Percentiles rank a stretch among this genome's conserved stretches.
Conservation (phyloP, 305 asterid species). For the Fraxinus ornus region DNA sequence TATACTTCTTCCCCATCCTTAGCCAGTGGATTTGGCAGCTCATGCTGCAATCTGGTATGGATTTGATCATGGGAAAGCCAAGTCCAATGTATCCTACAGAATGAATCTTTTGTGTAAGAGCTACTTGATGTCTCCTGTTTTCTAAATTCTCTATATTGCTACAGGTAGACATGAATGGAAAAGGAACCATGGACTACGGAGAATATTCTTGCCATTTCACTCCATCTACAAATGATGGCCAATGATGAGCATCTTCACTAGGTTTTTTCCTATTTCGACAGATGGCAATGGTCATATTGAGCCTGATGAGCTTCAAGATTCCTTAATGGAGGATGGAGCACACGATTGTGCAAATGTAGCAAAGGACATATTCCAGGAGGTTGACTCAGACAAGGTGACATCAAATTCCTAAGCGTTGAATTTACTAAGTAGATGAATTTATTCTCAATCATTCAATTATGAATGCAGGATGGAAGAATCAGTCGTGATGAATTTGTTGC, state of each 20-base stretch:
- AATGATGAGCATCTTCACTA: constrained; percentile 81
- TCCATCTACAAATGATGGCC: constrained; percentile 80
- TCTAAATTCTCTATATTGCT: constrained; percentile 18
- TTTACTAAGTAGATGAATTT: constrained; percentile 1
- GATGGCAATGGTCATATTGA: constrained; percentile 76
- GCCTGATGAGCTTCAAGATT: constrained; percentile 73
- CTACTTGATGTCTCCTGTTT: background rate
- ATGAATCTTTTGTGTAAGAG: background rate
- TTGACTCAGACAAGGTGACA: constrained; percentile 87
- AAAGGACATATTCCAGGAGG: constrained; percentile 89
- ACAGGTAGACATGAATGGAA: constrained; percentile 78
- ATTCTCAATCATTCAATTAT: constrained; percentile 10
- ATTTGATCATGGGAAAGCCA: background rate
- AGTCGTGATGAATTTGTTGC: constrained; percentile 86
- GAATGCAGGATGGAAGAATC: constrained; percentile 74
- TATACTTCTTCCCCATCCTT: background rate
- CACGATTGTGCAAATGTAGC: constrained; percentile 73
- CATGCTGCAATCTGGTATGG: background rate
- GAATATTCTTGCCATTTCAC: constrained; percentile 79
- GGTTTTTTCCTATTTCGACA: constrained; percentile 80
- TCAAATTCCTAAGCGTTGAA: background rate
- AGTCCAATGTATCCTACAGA: background rate
- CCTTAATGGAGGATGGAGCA: constrained; percentile 77
- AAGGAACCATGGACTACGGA: constrained; percentile 73
- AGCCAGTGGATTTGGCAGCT: background rate